These are phyloP conservation scores for Septoria petroselini DNA, from an alignment of 2,329 filamentous ascomycete species.

Conservation along the genomic window DNA sequence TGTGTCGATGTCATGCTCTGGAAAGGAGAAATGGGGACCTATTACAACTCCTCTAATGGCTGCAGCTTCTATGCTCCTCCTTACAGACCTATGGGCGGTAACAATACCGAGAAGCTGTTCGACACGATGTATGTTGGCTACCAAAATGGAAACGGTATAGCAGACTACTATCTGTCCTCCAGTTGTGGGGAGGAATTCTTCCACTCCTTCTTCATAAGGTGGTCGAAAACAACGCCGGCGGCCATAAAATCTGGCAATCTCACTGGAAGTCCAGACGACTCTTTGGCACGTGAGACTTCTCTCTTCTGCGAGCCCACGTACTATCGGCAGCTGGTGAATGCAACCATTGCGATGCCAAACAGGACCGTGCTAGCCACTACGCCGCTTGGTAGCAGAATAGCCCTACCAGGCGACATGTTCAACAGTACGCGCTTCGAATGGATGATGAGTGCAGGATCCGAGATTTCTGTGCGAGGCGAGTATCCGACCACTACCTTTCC, in stretches of 20 bases:
- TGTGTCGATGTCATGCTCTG: slow-evolving; percentile 33
- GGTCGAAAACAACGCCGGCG: slow-evolving; percentile 21
- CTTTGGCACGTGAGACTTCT: too few species aligned
- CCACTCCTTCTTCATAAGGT: slow-evolving; percentile 43
- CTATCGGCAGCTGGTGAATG: slow-evolving; percentile 46
- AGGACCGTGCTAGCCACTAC: slow-evolving; percentile 24
- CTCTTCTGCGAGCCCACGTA: slow-evolving; percentile 49
- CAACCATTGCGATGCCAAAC: slow-evolving; percentile 39
- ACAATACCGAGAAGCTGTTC: slow-evolving; percentile 26
- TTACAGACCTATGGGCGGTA: slow-evolving; percentile 41
- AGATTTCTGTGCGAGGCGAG: slow-evolving; percentile 17
- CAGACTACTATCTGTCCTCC: slow-evolving; percentile 34
- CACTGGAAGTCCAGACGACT: too few species aligned
- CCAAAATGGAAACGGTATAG: slow-evolving; percentile 36
- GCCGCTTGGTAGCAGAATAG: slow-evolving; percentile 26
- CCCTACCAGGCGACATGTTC: slow-evolving; percentile 27
- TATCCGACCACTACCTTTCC: slow-evolving; percentile 28
- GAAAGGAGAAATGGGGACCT: background rate
- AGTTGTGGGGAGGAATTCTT: slow-evolving; percentile 37
- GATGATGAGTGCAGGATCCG: slow-evolving; percentile 31
- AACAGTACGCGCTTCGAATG: slow-evolving; percentile 42
- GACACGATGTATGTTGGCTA: slow-evolving; percentile 48
- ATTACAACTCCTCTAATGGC: slow-evolving; percentile 30
- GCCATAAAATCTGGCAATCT: too few species aligned
- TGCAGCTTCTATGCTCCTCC: slow-evolving; percentile 25